These are phyloP conservation scores for Acorus gramineus DNA, from an alignment of 106 monocot species.

Conservation along the genomic window DNA sequence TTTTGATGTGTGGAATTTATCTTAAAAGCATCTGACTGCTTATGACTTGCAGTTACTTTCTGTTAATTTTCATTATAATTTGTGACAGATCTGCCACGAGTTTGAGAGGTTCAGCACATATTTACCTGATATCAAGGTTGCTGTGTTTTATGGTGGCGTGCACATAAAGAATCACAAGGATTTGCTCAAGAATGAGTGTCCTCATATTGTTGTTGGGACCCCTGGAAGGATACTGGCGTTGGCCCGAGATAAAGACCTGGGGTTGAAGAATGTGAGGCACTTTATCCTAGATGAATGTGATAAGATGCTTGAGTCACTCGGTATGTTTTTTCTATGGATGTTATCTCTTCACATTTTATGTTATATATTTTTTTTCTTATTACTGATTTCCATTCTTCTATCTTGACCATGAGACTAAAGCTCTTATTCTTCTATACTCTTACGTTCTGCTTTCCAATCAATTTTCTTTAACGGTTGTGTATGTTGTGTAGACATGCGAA, in stretches of 20 bases:
- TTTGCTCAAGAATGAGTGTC: conserved; percentile 92
- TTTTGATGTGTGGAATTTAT: neutral
- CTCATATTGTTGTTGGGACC: conserved; percentile 96
- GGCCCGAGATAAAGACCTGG: conserved; percentile 83
- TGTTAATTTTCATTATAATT: neutral
- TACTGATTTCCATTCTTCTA: neutral
- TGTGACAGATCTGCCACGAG: conserved; percentile 87
- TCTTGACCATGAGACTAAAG: neutral
- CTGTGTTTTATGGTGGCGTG: conserved; percentile 96
- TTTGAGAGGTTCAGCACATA: conserved; percentile 98
- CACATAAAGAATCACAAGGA: conserved; percentile 84
- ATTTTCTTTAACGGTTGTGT: conserved; percentile 10
- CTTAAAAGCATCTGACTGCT: no score
- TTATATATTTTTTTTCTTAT: neutral
- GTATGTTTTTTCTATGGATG: conserved; percentile 17
- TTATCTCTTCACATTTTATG: neutral
- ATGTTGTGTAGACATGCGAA: conserved; percentile 82
- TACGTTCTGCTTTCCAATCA: neutral
- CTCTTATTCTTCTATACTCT: no score
- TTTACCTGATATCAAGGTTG: conserved; percentile 77
- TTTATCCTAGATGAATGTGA: conserved; percentile 99
- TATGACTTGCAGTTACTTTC: no score
- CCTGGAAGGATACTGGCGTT: conserved; percentile 96
- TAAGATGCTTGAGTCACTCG: conserved; percentile 90
- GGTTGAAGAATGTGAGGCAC: conserved; percentile 94